Conservation (phyloP, 1,284 basidiomycete genomes). For the Rhodotorula sp. region DNA sequence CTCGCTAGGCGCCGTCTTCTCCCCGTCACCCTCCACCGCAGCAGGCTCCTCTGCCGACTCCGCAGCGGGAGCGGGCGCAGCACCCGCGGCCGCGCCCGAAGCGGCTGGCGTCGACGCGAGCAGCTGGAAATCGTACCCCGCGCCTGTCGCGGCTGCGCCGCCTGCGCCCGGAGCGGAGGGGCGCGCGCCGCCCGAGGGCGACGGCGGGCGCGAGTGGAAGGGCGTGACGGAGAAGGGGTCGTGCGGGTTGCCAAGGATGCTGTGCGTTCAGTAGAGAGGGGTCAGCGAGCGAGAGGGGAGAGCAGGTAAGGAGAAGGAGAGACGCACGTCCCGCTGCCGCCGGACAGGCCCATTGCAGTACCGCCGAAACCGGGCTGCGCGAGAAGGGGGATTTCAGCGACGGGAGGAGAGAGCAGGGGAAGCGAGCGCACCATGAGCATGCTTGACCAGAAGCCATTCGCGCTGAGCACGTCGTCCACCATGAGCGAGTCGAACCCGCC, state of each 20-base stretch:
- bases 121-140: background rate
- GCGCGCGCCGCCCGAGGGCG: constrained; percentile 2
- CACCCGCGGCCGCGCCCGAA: background rate
- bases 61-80: background rate
- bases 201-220: constrained; percentile 27
- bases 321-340: constrained; percentile 20
- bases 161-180: background rate
- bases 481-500: constrained; percentile 12
- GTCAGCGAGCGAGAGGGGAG: background rate
- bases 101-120: constrained; percentile 4
- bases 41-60: background rate
- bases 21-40: background rate
- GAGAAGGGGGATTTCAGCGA: background rate
- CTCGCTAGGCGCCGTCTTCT: background rate
- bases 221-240: constrained; percentile 36
- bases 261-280: background rate
- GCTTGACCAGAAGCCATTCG: constrained; percentile 31
- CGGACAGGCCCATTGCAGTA: constrained; percentile 2
- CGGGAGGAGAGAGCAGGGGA: background rate
- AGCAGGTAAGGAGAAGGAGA: too few relatives aligned
- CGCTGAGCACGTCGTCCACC: constrained; percentile 17
- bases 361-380: constrained; percentile 20
- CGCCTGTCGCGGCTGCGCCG: background rate
- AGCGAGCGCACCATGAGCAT: constrained; percentile 26
- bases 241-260: constrained; percentile 17